Conservation (phyloP, 192 early-diverging fungal species). For the Coemansia sp. region DNA sequence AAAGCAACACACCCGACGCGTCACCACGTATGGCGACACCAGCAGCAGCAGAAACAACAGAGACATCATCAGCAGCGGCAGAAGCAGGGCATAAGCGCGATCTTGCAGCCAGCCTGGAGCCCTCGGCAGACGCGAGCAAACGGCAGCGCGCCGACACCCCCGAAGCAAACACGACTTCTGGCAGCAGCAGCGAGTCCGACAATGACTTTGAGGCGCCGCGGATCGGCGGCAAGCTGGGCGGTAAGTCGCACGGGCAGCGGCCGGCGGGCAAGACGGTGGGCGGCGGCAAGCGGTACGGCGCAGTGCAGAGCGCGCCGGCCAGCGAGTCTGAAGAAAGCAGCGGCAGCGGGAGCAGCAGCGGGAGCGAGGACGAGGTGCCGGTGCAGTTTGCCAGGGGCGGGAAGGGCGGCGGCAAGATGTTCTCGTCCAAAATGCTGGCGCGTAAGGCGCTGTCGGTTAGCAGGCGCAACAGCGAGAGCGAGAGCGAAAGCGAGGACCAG, state of each 20-base stretch:
- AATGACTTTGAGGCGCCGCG: conserved; percentile 21
- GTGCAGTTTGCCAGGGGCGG: conserved; percentile 21
- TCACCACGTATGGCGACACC: neutral
- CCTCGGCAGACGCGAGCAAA: neutral
- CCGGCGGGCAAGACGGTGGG: conserved; percentile 46
- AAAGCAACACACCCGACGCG: neutral
- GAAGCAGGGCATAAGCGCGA: conserved; percentile 12
- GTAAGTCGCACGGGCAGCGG: conserved; percentile 8
- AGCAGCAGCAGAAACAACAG: conserved; percentile 3
- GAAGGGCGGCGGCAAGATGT: conserved; percentile 53
- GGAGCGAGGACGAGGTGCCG: neutral
- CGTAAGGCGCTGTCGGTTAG: conserved; percentile 32
- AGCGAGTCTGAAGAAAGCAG: conserved; percentile 7
- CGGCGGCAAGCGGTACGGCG: conserved; percentile 34
- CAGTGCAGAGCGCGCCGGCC: conserved; percentile 22
- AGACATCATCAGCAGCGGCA: neutral
- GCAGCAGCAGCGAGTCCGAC: conserved; percentile 15
- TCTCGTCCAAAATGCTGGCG: conserved; percentile 51
- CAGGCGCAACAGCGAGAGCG: conserved; percentile 19
- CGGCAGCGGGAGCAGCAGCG: conserved; percentile 11
- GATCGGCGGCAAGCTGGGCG: conserved; percentile 7
- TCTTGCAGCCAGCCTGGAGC: neutral
- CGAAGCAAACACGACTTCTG: neutral
- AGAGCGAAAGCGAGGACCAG: conserved; percentile 1
- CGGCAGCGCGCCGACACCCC: conserved; percentile 4